Percentiles rank a stretch among this genome's conserved stretches.
Evolutionary conservation across 331 rosid species (phyloP).

Genomic region (Pyracantha coccinea): DNA sequence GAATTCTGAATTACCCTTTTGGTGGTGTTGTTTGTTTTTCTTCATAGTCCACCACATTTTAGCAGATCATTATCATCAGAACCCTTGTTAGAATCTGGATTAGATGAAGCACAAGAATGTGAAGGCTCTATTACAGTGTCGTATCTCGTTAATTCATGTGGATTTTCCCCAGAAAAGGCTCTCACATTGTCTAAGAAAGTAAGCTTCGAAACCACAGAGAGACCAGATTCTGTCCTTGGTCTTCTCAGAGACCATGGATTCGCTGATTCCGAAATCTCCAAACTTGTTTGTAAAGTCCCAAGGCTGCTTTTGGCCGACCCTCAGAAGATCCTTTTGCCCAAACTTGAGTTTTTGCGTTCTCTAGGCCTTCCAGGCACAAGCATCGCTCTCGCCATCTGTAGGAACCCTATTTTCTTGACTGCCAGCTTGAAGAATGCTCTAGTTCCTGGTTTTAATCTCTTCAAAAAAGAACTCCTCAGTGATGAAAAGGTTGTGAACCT

Average conservation of each 20-base stretch:
- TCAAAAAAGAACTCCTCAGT: neutral
- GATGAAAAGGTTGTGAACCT: neutral
- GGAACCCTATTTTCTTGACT: neutral
- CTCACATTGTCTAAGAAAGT: neutral
- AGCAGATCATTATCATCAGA: neutral
- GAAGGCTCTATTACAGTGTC: neutral
- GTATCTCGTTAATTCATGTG: neutral
- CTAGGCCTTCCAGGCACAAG: neutral
- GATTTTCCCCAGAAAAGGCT: neutral
- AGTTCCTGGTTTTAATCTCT: neutral
- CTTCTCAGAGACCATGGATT: neutral
- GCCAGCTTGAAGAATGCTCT: neutral
- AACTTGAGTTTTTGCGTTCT: neutral
- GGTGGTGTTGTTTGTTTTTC: neutral
- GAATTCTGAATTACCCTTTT: neutral
- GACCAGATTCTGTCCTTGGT: neutral
- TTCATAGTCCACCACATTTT: neutral
- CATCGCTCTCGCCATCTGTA: neutral
- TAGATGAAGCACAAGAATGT: neutral
- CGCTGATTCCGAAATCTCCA: neutral
- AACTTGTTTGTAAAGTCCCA: neutral
- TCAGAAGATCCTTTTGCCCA: neutral
- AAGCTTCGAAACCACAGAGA: neutral
- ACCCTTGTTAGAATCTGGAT: neutral
- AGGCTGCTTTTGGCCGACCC: neutral